A percentile compares a stretch with the other conserved stretches of the same genome.
phyloP scores from a whole-genome alignment of 164 flowering plant species.

The Tetracentron sinense region DNA sequence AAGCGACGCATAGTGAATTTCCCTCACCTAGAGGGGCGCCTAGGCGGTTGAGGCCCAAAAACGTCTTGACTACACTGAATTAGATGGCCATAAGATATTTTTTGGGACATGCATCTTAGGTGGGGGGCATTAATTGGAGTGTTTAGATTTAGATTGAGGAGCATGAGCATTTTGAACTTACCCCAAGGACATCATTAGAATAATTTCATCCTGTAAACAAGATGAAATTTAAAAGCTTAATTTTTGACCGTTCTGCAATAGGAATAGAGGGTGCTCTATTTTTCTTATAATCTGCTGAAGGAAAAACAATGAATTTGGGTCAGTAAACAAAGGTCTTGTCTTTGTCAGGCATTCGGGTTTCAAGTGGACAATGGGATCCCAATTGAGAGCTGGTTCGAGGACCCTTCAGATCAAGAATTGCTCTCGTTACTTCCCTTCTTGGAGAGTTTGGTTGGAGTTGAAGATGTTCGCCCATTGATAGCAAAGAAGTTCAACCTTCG shows the following conservation, averaged over 20 bases:
- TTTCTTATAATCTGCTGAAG: background rate
- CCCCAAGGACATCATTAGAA: too few species aligned
- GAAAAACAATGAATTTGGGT: background rate
- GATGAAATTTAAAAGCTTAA: too few species aligned
- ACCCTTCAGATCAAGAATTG: constrained; percentile 74
- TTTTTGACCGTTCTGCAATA: too few species aligned
- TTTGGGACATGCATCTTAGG: background rate
- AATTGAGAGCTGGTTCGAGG: constrained; percentile 98
- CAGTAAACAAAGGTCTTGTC: background rate
- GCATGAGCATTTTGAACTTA: too few species aligned
- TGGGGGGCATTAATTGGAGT: background rate
- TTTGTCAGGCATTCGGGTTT: constrained; percentile 85
- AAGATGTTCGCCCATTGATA: constrained; percentile 90
- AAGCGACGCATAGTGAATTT: too few species aligned
- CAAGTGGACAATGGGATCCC: constrained; percentile 99
- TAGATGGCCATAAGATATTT: too few species aligned
- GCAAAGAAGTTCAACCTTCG: constrained; percentile 73
- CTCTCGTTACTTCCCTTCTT: constrained; percentile 69
- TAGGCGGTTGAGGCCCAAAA: too few species aligned
- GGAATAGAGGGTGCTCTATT: too few species aligned
- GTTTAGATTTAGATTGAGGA: too few species aligned
- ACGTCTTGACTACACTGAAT: too few species aligned
- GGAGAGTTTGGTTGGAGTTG: constrained; percentile 81
- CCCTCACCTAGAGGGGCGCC: too few species aligned
- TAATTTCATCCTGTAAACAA: too few species aligned